Base-by-base conservation (phyloP, 805 yeast species). In the Metschnikowia gelsemii region DNA sequence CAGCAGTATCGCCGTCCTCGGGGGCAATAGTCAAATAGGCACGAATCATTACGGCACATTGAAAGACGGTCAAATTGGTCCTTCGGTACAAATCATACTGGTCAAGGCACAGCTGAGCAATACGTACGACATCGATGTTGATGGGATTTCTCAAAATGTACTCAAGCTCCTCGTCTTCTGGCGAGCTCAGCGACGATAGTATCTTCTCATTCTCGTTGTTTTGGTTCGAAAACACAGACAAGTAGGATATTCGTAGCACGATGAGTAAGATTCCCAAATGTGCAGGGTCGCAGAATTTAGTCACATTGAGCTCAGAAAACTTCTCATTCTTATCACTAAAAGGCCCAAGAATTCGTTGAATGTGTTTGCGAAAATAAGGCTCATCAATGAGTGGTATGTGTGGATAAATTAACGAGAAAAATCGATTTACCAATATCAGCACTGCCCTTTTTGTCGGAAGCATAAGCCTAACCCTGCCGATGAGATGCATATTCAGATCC, bases 211-310 rank as follows among this genome's bases (percentile, higher is more conserved):
- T 55, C 6, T 45, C 51, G 12, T 26, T 22, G 12, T 26, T 38
- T 11, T 40, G 44, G 39, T 51, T 52, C 20, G 55, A 46, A 14
- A 55, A 41, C 32, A 78, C 56, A 0, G 83, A 75, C 25, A 77
- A 59, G 77, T 83, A 79, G 18, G 80, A 68, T 19, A 80, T 53
- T 43, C 85, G 66, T 28, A 80, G 54, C 14, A 79, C 65, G 14
- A 80, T 68, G 14, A 80, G 61, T 46, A 77, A 52, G 1, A 78
- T 70, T 36, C 84, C 82, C 30, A 79, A 56, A 27, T 59, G 70
- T 46, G 75, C 73, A 52, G 70, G 71, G 42, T 76, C 79, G 36
- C 64, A 68, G 46, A 66, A 59, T 40, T 61, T 68, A 32, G 61
- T 64, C 3, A 72, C 54, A 4, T 64, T 62, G 22, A 68, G 54